These are phyloP conservation scores for Discostella pseudostelligera DNA, from an alignment of 108 stramenopile species.

Conservation along the genomic window DNA sequence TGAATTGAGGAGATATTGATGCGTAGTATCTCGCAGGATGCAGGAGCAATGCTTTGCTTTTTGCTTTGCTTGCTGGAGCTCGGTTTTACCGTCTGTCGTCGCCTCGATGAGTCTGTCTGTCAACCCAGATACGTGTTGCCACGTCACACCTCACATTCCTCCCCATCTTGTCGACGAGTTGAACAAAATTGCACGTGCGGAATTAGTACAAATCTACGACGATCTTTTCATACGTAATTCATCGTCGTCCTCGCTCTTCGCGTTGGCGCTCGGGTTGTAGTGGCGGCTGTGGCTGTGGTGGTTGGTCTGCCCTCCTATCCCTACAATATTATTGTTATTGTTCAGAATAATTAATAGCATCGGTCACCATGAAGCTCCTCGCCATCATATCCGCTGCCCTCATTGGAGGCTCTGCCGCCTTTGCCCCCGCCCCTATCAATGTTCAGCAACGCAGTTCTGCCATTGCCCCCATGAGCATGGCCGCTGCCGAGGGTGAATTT, in stretches of 20 bases:
- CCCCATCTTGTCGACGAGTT: neutral
- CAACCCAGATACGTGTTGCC: no score
- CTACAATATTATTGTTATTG: no score
- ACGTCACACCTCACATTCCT: no score
- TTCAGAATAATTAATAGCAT: no score
- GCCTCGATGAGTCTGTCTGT: no score
- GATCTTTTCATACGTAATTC: constrained; percentile 8
- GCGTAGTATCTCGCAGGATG: no score
- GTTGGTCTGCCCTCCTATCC: no score
- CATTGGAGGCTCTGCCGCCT: constrained; percentile 69
- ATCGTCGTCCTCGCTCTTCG: constrained; percentile 1
- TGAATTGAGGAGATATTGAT: no score
- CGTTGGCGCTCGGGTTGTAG: neutral
- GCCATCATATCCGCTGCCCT: constrained; percentile 61
- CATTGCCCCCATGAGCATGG: constrained; percentile 62
- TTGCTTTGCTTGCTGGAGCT: no score
- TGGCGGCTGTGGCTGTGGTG: no score
- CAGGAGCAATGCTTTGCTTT: no score
- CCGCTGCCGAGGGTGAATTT: constrained; percentile 72
- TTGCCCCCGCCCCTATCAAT: constrained; percentile 67
- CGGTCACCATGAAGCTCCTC: constrained; percentile 71
- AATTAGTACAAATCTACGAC: constrained; percentile 6
- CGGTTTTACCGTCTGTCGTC: no score
- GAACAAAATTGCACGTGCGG: neutral
- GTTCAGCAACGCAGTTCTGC: constrained; percentile 41